Conservation (phyloP, 345 rosid genomes). For the Lenwebbia sp. region DNA sequence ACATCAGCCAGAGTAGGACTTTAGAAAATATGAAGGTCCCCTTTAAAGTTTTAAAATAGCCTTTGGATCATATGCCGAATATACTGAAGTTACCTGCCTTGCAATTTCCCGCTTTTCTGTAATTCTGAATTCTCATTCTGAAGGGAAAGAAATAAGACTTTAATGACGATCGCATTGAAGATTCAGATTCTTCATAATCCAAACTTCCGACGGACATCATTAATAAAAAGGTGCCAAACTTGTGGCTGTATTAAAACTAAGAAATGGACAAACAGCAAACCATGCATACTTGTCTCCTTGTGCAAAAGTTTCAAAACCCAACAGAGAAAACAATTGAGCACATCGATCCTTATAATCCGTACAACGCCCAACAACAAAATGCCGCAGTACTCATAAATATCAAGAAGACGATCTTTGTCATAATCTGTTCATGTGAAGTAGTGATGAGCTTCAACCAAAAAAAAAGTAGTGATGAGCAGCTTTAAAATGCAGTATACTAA, state of each 20-base stretch:
- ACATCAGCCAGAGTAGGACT: background rate
- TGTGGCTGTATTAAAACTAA: background rate
- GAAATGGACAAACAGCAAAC: background rate
- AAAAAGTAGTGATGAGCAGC: background rate
- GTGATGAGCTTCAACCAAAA: background rate
- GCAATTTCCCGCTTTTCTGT: background rate
- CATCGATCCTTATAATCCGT: background rate
- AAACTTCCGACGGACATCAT: background rate
- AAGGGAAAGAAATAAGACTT: background rate
- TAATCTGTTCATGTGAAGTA: background rate
- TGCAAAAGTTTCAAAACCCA: background rate
- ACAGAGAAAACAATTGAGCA: background rate
- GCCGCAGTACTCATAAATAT: background rate
- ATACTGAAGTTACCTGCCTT: background rate
- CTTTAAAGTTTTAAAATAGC: background rate
- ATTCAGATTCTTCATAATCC: background rate
- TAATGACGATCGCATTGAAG: background rate
- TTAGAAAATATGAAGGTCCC: background rate
- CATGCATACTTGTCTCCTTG: background rate
- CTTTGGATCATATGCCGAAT: background rate
- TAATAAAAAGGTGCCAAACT: background rate
- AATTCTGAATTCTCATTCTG: background rate
- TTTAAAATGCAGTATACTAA: background rate
- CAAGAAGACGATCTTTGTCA: background rate
- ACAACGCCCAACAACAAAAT: background rate